These are phyloP conservation scores for Polyplosphaeria fusca DNA, from an alignment of 495 filamentous ascomycete species.

Conservation along the genomic window DNA sequence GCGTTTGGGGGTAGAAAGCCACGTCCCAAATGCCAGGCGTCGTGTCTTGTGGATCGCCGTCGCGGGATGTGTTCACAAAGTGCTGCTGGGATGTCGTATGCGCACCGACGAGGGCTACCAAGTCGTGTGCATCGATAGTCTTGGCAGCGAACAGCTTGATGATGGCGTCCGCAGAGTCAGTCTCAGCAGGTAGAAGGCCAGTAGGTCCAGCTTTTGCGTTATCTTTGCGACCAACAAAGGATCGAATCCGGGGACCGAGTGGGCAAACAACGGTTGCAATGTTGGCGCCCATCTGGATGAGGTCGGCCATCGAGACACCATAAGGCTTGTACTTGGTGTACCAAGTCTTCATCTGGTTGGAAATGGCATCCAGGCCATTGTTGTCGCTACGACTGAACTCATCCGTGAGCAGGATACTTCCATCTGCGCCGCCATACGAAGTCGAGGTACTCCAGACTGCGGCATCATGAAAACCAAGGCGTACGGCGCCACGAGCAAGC, in stretches of 20 bases:
- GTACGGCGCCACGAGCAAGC: conserved; percentile 31
- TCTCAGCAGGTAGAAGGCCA: conserved; percentile 41
- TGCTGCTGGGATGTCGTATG: conserved; percentile 49
- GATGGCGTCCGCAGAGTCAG: conserved; percentile 37
- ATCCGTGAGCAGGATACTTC: conserved; percentile 29
- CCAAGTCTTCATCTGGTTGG: conserved; percentile 16
- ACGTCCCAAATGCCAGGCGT: conserved; percentile 48
- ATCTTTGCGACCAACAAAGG: conserved; percentile 45
- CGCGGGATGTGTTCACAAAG: conserved; percentile 41
- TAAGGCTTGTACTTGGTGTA: conserved; percentile 32
- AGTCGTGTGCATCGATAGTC: conserved; percentile 47
- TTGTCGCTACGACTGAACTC: conserved; percentile 34
- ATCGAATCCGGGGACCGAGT: conserved; percentile 33
- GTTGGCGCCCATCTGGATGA: conserved; percentile 36
- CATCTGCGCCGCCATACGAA: conserved; percentile 33
- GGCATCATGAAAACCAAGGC: conserved; percentile 38
- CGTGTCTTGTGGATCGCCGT: conserved; percentile 43
- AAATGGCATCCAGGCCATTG: conserved; percentile 21
- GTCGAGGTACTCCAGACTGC: conserved; percentile 33
- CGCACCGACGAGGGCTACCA: conserved; percentile 51
- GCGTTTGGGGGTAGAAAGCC: conserved; percentile 48
- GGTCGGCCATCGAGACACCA: conserved; percentile 34
- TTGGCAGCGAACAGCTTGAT: conserved; percentile 49
- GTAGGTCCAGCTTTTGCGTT: conserved; percentile 32
- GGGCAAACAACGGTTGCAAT: conserved; percentile 33